Evolutionary conservation across 164 flowering plant species (phyloP).

Genomic region (Berberis thunbergii): DNA sequence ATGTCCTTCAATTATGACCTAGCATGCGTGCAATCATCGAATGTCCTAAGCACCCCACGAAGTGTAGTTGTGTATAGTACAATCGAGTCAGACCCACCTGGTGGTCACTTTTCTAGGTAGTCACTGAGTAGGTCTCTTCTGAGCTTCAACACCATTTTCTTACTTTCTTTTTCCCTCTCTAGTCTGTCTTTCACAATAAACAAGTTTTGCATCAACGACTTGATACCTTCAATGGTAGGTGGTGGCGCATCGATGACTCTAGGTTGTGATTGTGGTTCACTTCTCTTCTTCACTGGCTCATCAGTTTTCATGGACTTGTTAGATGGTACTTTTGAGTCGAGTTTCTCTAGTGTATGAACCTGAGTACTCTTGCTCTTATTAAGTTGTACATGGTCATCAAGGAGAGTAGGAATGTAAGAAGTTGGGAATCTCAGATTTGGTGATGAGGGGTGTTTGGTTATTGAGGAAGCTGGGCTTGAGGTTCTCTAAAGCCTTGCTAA

Average conservation of each 20-base stretch:
- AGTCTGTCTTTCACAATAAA: conserved; percentile 54
- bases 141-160: conserved; percentile 5
- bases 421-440: neutral
- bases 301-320: conserved; percentile 9
- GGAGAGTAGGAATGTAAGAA: neutral
- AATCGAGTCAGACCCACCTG: conserved; percentile 51
- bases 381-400: neutral
- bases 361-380: conserved; percentile 32
- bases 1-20: conserved; percentile 46
- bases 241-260: neutral
- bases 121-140: conserved; percentile 54
- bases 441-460: conserved; percentile 6
- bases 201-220: conserved; percentile 49
- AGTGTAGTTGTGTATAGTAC: conserved; percentile 88
- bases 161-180: conserved; percentile 52
- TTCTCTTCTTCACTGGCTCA: conserved; percentile 8
- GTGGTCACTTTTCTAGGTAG: conserved; percentile 74
- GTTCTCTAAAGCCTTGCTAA: conserved; percentile 74
- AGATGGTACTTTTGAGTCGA: conserved; percentile 38
- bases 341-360: conserved; percentile 80
- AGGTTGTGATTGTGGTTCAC: conserved; percentile 4
- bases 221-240: conserved; percentile 9
- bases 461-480: conserved; percentile 44
- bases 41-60: conserved; percentile 77
- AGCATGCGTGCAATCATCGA: conserved; percentile 59